Conservation (phyloP, 2,329 filamentous ascomycete genomes). For the Talaromyces marneffei region DNA sequence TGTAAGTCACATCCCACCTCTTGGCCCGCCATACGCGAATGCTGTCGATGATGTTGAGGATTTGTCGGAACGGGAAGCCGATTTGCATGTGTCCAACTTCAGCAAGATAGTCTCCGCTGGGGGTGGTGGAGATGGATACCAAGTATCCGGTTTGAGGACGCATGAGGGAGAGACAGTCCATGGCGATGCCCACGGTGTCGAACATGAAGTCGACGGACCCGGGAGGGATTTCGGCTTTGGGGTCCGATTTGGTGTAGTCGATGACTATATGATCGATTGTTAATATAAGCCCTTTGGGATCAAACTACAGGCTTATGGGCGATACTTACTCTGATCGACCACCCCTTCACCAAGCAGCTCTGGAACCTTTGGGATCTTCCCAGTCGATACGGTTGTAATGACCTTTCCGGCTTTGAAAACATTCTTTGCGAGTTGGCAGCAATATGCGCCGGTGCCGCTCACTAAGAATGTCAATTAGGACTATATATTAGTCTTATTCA, state of each 20-base stretch:
- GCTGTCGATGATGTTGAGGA: conserved; percentile 30
- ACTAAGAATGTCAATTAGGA: conserved; percentile 21
- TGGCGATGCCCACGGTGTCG: conserved; percentile 42
- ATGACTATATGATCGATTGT: conserved; percentile 28
- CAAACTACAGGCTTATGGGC: too few relatives aligned
- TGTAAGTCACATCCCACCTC: conserved; percentile 41
- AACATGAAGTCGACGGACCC: conserved; percentile 47
- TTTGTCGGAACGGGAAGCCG: conserved; percentile 21
- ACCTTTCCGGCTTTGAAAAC: conserved; percentile 47
- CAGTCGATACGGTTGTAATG: conserved; percentile 49
- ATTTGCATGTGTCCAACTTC: conserved; percentile 24
- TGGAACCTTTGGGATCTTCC: conserved; percentile 45
- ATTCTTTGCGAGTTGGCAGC: conserved; percentile 47
- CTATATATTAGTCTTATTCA: too few relatives aligned
- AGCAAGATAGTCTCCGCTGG: conserved; percentile 31
- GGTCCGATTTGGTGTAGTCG: conserved; percentile 44
- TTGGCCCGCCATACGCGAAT: conserved; percentile 40
- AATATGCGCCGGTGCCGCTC: conserved; percentile 43
- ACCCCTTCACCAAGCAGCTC: conserved; percentile 38
- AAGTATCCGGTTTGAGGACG: conserved; percentile 30
- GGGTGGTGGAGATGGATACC: conserved; percentile 30
- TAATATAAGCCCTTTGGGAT: background rate
- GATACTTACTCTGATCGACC: conserved; percentile 37
- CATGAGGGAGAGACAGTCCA: conserved; percentile 41
- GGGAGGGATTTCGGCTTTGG: conserved; percentile 34